These are phyloP conservation scores for Sphaerosporella brunnea DNA, from an alignment of 495 filamentous ascomycete genomes.

Conservation along the genomic window DNA sequence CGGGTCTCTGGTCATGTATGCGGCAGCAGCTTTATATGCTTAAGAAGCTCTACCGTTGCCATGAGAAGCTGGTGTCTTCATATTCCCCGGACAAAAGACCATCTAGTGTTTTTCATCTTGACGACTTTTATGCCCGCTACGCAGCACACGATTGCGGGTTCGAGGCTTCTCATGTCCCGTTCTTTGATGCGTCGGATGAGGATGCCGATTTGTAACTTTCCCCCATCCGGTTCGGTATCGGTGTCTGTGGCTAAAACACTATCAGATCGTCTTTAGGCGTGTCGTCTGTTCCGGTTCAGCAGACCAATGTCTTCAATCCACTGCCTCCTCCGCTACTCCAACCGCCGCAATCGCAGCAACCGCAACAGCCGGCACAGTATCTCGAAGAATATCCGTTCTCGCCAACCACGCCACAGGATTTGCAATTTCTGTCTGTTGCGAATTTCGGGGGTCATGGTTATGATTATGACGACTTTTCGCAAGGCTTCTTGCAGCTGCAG, in stretches of 20 bases:
- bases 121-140: conserved; percentile 76
- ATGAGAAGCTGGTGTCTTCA: conserved; percentile 55
- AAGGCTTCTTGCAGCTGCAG: not conserved
- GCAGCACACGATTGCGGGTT: conserved; percentile 27
- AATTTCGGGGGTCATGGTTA: not conserved
- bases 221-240: not conserved
- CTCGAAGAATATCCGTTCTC: conserved; percentile 3
- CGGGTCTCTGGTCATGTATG: conserved; percentile 49
- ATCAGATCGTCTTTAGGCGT: conserved; percentile 1
- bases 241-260: not conserved
- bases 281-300: not conserved
- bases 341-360: not conserved
- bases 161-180: conserved; percentile 6
- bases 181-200: not conserved
- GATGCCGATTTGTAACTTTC: conserved; percentile 2
- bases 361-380: not conserved
- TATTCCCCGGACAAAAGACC: conserved; percentile 36
- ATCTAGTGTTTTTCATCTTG: conserved; percentile 48
- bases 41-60: conserved; percentile 51
- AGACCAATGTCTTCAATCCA: not conserved
- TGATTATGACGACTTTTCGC: not conserved
- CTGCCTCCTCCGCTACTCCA: not conserved
- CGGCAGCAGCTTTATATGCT: conserved; percentile 41
- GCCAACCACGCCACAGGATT: conserved; percentile 2
- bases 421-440: conserved; percentile 1